Evolutionary conservation across 2,329 filamentous ascomycete species (phyloP).

Genomic region (Colletotrichum liriopes): DNA sequence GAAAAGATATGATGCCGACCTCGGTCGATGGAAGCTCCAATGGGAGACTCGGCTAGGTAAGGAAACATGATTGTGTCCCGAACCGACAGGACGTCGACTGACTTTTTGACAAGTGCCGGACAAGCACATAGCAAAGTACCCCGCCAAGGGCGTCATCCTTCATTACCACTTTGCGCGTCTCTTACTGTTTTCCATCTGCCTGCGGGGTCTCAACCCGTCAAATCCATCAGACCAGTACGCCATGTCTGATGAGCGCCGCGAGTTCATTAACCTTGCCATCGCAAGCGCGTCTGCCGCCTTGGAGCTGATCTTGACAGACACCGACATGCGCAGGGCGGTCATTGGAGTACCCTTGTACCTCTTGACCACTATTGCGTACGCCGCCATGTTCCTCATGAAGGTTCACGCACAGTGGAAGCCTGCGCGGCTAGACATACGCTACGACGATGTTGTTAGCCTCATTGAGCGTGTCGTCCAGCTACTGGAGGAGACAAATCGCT

Average conservation of each 20-base stretch:
- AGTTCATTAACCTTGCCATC: slow-evolving; percentile 60
- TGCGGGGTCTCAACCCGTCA: slow-evolving; percentile 53
- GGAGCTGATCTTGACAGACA: slow-evolving; percentile 50
- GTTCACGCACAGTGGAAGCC: slow-evolving; percentile 50
- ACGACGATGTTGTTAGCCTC: slow-evolving; percentile 50
- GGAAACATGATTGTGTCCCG: slow-evolving; percentile 40
- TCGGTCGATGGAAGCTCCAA: slow-evolving; percentile 54
- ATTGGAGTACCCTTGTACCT: slow-evolving; percentile 53
- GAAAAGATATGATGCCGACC: slow-evolving; percentile 49
- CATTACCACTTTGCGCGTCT: slow-evolving; percentile 67
- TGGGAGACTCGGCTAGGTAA: slow-evolving; percentile 55
- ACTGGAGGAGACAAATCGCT: slow-evolving; percentile 47
- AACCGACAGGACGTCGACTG: neutral
- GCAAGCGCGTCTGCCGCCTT: slow-evolving; percentile 51
- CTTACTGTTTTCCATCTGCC: slow-evolving; percentile 64
- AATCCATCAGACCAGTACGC: slow-evolving; percentile 53
- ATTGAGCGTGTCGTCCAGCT: slow-evolving; percentile 48
- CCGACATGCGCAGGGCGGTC: slow-evolving; percentile 50
- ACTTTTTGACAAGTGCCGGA: slow-evolving; percentile 55
- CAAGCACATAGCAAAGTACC: slow-evolving; percentile 63
- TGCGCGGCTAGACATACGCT: slow-evolving; percentile 48
- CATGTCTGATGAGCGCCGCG: slow-evolving; percentile 61
- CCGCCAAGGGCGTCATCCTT: slow-evolving; percentile 64
- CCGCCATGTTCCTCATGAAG: slow-evolving; percentile 53
- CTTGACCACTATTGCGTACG: slow-evolving; percentile 52